A percentile compares a stretch with the other conserved stretches of the same genome.
Conservation (phyloP, 495 filamentous ascomycete species). For the Letharia columbiana region DNA sequence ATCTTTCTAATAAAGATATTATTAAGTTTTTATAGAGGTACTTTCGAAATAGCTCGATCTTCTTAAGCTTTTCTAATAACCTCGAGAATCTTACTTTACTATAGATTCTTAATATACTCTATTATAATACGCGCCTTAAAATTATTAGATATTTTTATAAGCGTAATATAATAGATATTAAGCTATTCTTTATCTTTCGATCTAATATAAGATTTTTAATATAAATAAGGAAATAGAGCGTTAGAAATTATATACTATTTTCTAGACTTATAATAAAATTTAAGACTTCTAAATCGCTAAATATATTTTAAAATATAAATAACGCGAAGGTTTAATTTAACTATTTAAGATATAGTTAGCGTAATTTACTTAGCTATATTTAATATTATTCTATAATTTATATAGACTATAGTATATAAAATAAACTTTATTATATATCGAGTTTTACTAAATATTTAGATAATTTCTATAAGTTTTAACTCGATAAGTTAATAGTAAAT, state of each 20-base stretch:
- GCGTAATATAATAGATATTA: constrained; percentile 5
- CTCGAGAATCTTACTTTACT: constrained; percentile 1
- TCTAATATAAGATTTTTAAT: too few species aligned
- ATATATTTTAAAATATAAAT: too few species aligned
- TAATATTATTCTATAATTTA: constrained; percentile 7
- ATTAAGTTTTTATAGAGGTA: too few species aligned
- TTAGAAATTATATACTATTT: too few species aligned
- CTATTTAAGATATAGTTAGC: neutral
- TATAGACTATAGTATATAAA: neutral
- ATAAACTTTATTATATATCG: constrained; percentile 1
- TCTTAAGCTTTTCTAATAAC: too few species aligned
- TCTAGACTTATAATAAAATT: too few species aligned
- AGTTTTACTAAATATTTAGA: neutral
- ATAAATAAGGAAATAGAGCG: too few species aligned
- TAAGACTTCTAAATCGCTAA: too few species aligned
- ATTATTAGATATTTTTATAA: neutral
- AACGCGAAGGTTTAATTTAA: neutral
- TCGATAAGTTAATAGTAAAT: too few species aligned
- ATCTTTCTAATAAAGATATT: too few species aligned
- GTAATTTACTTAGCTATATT: constrained; percentile 2
- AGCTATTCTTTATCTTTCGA: too few species aligned
- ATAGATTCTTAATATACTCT: neutral
- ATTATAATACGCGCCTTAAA: neutral
- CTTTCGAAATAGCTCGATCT: neutral
- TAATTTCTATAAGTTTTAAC: neutral